These are phyloP conservation scores for Gossypium schwendimanii DNA, from an alignment of 441 rosid species.

Conservation along the genomic window DNA sequence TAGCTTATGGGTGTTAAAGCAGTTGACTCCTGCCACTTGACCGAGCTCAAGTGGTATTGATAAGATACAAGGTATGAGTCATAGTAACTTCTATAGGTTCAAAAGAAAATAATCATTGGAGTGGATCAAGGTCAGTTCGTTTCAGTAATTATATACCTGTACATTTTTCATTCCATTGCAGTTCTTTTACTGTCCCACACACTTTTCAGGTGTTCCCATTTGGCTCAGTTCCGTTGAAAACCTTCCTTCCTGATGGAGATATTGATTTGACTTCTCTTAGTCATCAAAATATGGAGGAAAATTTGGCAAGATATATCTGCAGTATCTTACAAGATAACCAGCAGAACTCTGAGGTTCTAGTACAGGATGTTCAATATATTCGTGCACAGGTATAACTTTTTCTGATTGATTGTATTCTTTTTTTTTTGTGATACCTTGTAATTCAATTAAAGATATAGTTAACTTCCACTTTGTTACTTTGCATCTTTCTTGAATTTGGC, in stretches of 20 bases:
- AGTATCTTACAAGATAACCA: slow-evolving; percentile 42
- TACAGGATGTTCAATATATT: slow-evolving; percentile 63
- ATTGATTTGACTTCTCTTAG: slow-evolving; percentile 74
- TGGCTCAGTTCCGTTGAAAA: slow-evolving; percentile 88
- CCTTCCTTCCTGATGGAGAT: slow-evolving; percentile 96
- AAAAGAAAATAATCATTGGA: not conserved
- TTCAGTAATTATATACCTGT: slow-evolving; percentile 8
- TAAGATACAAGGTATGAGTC: not conserved
- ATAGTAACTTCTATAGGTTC: too few species aligned
- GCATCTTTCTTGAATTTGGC: slow-evolving; percentile 2
- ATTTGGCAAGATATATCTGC: slow-evolving; percentile 20
- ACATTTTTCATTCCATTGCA: not conserved
- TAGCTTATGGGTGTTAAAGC: too few species aligned
- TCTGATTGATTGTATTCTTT: not conserved
- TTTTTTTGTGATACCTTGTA: not conserved
- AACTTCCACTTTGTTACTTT: not conserved
- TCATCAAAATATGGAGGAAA: slow-evolving; percentile 54
- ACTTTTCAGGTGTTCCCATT: slow-evolving; percentile 63
- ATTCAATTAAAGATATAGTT: not conserved
- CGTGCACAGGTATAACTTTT: slow-evolving; percentile 65
- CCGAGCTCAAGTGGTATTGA: not conserved
- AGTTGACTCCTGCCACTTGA: not conserved
- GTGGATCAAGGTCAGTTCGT: slow-evolving; percentile 9
- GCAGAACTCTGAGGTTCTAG: slow-evolving; percentile 39
- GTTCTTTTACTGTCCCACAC: slow-evolving; percentile 12